Base-by-base conservation (phyloP, 2,329 filamentous ascomycete species). In the Gremmenia infestans region DNA sequence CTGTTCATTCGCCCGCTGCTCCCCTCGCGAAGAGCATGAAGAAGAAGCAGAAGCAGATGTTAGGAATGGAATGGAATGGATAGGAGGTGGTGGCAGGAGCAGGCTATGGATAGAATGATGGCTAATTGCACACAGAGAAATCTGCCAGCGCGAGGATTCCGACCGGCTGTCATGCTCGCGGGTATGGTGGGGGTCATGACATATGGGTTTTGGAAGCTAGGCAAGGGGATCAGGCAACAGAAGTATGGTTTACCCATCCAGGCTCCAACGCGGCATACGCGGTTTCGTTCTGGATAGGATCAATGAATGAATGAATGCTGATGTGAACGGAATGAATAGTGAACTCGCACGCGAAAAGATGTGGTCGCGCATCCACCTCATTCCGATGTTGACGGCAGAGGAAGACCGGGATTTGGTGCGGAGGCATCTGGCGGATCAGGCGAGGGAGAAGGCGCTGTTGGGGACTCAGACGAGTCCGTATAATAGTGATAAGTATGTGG, bases 311-410 rank as follows among this genome's bases (percentile, higher is more conserved):
- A 17, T 15, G 39, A 36, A 48, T 5, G 40, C 58, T 62, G 40
- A 61, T 60, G 45, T 48, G 36, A n/a, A 25, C 56, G 15, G 35
- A 11, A 32, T 39, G 35, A 11, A 54, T 68, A 97, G 92, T 71
- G 94, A 99, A 76, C 86, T 96, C 65, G 89, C 86, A 61, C 90
- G 94, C 67, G 94, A 99, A 72, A 99, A 97, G 81, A 94, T 96
- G 84, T 99, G 94, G 94, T 85, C 90, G 60, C 88, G 94, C 71
- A 96, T 99, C 75, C 85, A 97, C 76, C 81, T 99, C 62, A 94
- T 93, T 69, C 94, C 94, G 56, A 78, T 96, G 61, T 84, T 99
- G 62, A 93, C 97, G 73, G 94, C 94, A 55, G 94, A 99, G 72
- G 91, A 96, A 74, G 94, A 99, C 78, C 87, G 94, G 59, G 94